These are phyloP conservation scores for Suhomyces choctaworum DNA, from an alignment of 1,139 yeast species.

Conservation along the genomic window DNA sequence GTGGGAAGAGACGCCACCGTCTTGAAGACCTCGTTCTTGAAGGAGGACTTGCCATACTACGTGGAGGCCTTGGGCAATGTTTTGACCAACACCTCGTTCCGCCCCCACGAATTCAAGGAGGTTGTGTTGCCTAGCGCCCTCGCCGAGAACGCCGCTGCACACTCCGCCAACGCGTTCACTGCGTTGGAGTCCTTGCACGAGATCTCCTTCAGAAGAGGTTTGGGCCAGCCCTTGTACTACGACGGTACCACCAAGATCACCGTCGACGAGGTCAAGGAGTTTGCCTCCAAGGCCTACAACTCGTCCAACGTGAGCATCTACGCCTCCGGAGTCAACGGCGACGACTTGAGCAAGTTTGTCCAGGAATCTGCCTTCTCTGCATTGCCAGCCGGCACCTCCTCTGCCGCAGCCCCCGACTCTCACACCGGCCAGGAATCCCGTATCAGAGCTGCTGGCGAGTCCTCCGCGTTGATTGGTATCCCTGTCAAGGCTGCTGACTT, in stretches of 20 bases:
- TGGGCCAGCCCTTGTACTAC: conserved; percentile 80
- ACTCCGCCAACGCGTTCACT: conserved; percentile 51
- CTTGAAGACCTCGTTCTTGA: conserved; percentile 78
- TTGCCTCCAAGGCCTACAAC: conserved; percentile 69
- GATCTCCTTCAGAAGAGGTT: conserved; percentile 81
- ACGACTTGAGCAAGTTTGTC: conserved; percentile 69
- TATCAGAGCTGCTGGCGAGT: conserved; percentile 64
- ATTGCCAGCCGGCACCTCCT: conserved; percentile 59
- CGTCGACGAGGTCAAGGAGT: conserved; percentile 64
- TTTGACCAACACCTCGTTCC: conserved; percentile 69
- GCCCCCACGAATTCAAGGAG: conserved; percentile 81
- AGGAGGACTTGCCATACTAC: conserved; percentile 87
- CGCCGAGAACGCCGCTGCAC: conserved; percentile 54
- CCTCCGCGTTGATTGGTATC: conserved; percentile 78
- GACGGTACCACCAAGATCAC: conserved; percentile 62
- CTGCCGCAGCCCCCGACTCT: conserved; percentile 44
- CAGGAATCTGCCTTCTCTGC: conserved; percentile 64
- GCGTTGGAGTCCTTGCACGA: conserved; percentile 82
- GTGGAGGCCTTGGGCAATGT: conserved; percentile 85
- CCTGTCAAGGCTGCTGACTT: conserved; percentile 68
- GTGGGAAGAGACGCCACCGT: conserved; percentile 85
- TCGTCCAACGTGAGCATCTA: conserved; percentile 68
- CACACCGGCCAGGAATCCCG: conserved; percentile 75
- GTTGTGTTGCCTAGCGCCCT: conserved; percentile 77
- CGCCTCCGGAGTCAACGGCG: conserved; percentile 73